Evolutionary conservation across 1,139 yeast genomes (phyloP).

Genomic region (Wickerhamiella infanticola): DNA sequence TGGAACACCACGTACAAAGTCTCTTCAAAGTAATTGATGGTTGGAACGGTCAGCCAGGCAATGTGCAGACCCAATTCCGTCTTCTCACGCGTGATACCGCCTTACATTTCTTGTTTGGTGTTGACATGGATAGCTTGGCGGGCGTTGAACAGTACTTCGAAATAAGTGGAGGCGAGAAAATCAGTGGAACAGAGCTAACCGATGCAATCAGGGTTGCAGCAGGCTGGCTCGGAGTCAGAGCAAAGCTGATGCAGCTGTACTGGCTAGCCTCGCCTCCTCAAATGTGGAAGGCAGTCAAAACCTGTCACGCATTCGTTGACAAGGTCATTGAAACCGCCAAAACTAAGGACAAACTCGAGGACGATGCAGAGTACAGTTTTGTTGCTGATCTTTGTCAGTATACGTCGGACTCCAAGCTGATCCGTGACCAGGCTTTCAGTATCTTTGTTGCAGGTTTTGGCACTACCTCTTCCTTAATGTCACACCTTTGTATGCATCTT

Average conservation of each 20-base stretch:
- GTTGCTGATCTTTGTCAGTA: slow-evolving; percentile 29
- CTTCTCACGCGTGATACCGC: slow-evolving; percentile 40
- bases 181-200: background rate
- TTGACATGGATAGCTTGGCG: slow-evolving; percentile 24
- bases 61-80: slow-evolving; percentile 34
- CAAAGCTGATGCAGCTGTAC: background rate
- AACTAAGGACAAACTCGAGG: background rate
- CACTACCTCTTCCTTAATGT: slow-evolving; percentile 36
- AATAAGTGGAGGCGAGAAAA: background rate
- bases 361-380: slow-evolving; percentile 3
- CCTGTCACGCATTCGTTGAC: background rate
- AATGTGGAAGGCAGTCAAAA: background rate
- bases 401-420: slow-evolving; percentile 31
- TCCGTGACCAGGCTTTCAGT: slow-evolving; percentile 36
- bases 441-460: slow-evolving; percentile 39
- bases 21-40: slow-evolving; percentile 20
- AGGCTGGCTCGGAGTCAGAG: background rate
- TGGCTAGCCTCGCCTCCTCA: background rate
- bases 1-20: slow-evolving; percentile 29
- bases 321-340: background rate
- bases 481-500: slow-evolving; percentile 24
- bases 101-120: slow-evolving; percentile 42
- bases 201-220: background rate
- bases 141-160: background rate
- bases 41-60: slow-evolving; percentile 21